Conservation (phyloP, 306 rosid genomes). For the Trifolium dubium region DNA sequence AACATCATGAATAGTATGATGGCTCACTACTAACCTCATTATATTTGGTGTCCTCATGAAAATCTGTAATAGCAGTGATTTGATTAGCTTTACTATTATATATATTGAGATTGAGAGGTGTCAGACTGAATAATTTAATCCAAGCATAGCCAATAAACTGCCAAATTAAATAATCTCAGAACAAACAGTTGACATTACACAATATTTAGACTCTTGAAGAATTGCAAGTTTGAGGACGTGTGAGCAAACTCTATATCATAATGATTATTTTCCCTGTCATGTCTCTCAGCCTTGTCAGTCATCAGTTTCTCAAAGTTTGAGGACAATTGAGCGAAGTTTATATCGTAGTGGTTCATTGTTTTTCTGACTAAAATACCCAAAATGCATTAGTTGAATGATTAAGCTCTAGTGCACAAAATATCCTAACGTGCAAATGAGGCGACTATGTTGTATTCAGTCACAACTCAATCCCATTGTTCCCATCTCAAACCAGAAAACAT, state of each 20-base stretch:
- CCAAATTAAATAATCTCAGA: background rate
- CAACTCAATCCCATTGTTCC: background rate
- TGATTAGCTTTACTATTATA: constrained; percentile 2
- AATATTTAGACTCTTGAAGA: background rate
- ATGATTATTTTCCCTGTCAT: background rate
- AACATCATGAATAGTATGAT: background rate
- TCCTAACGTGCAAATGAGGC: background rate
- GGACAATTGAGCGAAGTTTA: background rate
- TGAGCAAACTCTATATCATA: background rate
- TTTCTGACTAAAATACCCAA: background rate
- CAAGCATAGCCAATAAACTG: background rate
- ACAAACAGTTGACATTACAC: background rate
- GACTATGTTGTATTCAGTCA: background rate
- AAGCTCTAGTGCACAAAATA: background rate
- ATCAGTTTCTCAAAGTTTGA: background rate
- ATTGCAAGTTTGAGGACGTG: background rate
- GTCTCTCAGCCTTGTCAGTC: background rate
- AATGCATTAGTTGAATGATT: background rate
- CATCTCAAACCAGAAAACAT: background rate
- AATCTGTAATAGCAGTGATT: background rate
- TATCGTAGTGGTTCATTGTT: background rate
- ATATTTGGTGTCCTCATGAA: background rate
- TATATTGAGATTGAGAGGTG: background rate
- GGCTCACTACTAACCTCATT: background rate
- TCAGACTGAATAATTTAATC: background rate